Evolutionary conservation across 371 early-diverging fungal species (phyloP).

Genomic region (Actinomortierella ambigua): DNA sequence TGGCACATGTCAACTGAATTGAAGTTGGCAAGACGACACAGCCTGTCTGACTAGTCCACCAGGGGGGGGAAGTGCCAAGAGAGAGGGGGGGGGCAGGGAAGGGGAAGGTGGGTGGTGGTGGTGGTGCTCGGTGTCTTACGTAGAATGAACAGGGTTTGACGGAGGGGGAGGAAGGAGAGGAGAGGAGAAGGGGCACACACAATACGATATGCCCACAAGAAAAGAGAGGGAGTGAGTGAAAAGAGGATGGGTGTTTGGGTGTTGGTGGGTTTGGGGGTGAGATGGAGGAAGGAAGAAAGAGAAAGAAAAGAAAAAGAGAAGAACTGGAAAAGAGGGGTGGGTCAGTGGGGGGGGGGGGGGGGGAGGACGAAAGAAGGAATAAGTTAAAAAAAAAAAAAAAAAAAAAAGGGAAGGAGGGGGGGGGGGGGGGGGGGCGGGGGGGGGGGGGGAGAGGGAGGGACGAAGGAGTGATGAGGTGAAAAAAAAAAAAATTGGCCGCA

Average conservation of each 20-base stretch:
- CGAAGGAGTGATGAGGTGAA: too few relatives aligned
- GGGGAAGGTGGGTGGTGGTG: neutral
- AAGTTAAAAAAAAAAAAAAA: conserved; percentile 7
- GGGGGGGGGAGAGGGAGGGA: too few relatives aligned
- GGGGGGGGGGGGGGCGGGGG: too few relatives aligned
- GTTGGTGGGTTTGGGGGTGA: neutral
- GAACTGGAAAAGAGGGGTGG: conserved; percentile 2
- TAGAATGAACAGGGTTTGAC: too few relatives aligned
- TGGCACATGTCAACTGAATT: too few relatives aligned
- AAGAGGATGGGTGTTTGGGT: neutral
- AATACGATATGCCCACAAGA: too few relatives aligned
- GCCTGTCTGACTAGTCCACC: too few relatives aligned
- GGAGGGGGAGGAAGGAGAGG: too few relatives aligned
- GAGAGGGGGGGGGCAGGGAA: neutral
- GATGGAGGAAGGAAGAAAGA: conserved; percentile 7
- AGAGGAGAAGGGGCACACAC: too few relatives aligned
- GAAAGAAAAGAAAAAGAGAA: conserved; percentile 2
- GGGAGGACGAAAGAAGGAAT: conserved; percentile 10
- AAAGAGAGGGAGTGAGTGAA: neutral
- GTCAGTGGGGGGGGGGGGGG: conserved; percentile 2
- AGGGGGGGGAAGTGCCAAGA: neutral
- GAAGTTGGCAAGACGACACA: neutral
- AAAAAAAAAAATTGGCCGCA: too few relatives aligned
- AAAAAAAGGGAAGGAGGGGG: conserved; percentile 10
- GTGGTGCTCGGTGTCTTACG: neutral